A percentile compares a stretch with the other conserved stretches of the same genome.
These are phyloP conservation scores for Kodamaea jinghongensis DNA, from an alignment of 805 yeast species.

Conservation along the genomic window DNA sequence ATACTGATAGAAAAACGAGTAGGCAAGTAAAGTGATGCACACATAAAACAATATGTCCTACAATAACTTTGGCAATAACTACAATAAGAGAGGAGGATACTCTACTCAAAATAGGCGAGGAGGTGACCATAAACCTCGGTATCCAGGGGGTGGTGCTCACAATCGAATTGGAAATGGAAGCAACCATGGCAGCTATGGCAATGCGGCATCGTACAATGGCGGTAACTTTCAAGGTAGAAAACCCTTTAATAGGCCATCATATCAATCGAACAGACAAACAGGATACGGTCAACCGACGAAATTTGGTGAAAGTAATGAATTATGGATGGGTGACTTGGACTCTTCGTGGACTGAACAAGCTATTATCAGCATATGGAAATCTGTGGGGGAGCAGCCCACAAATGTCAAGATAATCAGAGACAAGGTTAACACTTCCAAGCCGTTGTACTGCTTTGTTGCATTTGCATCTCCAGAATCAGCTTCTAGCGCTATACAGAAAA, in stretches of 20 bases:
- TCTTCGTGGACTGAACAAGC: slow-evolving; percentile 76
- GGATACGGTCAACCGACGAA: neutral
- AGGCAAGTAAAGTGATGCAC: too few relatives aligned
- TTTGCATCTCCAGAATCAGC: slow-evolving; percentile 63
- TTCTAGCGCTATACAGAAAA: slow-evolving; percentile 58
- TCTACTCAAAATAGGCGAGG: slow-evolving; percentile 3
- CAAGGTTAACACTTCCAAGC: slow-evolving; percentile 43
- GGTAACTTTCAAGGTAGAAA: slow-evolving; percentile 4
- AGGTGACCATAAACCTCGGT: neutral
- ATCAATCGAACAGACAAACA: neutral
- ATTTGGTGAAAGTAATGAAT: slow-evolving; percentile 17
- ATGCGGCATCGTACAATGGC: neutral
- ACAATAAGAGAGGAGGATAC: slow-evolving; percentile 7
- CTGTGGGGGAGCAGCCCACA: slow-evolving; percentile 60
- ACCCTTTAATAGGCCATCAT: neutral
- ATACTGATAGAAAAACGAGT: slow-evolving; percentile 32
- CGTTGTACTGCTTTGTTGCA: slow-evolving; percentile 72
- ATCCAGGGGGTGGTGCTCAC: slow-evolving; percentile 1
- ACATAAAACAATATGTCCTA: slow-evolving; percentile 5
- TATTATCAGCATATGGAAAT: slow-evolving; percentile 66
- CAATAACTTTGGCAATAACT: slow-evolving; percentile 9
- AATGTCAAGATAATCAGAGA: slow-evolving; percentile 71
- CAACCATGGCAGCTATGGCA: neutral
- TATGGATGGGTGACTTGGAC: slow-evolving; percentile 93
- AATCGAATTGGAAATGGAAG: neutral